A percentile compares a stretch with the other conserved stretches of the same genome.
phyloP scores from a whole-genome alignment of 169 alveolate genomes.

The Cryptosporidium parvum region DNA sequence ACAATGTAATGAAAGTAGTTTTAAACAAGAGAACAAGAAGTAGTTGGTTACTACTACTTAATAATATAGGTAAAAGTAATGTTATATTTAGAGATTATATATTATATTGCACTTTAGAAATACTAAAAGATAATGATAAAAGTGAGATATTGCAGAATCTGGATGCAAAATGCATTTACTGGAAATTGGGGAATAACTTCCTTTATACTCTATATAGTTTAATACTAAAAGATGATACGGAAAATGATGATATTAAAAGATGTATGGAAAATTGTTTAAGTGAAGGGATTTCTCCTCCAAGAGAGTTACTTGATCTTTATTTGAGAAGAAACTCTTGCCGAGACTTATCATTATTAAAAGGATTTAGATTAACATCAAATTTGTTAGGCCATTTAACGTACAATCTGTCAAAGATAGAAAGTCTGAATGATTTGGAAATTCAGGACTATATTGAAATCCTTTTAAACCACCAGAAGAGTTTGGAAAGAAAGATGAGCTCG shows the following conservation, averaged over 20 bases:
- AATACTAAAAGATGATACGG: slow-evolving; percentile 13
- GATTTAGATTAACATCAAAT: slow-evolving; percentile 13
- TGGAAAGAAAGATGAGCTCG: background rate
- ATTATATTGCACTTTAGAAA: slow-evolving; percentile 23
- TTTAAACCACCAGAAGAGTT: background rate
- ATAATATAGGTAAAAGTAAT: slow-evolving; percentile 59
- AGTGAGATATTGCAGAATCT: slow-evolving; percentile 33
- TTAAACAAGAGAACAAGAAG: slow-evolving; percentile 1
- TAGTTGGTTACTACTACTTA: slow-evolving; percentile 45
- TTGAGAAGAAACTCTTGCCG: slow-evolving; percentile 7
- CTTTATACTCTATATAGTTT: slow-evolving; percentile 20
- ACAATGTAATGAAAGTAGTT: slow-evolving; percentile 33
- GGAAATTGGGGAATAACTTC: slow-evolving; percentile 41
- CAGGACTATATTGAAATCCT: slow-evolving; percentile 30
- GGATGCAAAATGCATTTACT: slow-evolving; percentile 42
- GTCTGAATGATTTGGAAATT: background rate
- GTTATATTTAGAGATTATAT: slow-evolving; percentile 58
- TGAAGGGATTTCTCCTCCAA: slow-evolving; percentile 30
- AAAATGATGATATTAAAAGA: slow-evolving; percentile 28
- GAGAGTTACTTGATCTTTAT: slow-evolving; percentile 20
- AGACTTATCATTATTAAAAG: background rate
- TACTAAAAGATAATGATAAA: slow-evolving; percentile 26
- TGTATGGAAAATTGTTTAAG: slow-evolving; percentile 25
- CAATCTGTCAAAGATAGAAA: slow-evolving; percentile 1
- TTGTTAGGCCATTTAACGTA: background rate